Conservation (phyloP, 768 basidiomycete genomes). For the Amanita phalloides region DNA sequence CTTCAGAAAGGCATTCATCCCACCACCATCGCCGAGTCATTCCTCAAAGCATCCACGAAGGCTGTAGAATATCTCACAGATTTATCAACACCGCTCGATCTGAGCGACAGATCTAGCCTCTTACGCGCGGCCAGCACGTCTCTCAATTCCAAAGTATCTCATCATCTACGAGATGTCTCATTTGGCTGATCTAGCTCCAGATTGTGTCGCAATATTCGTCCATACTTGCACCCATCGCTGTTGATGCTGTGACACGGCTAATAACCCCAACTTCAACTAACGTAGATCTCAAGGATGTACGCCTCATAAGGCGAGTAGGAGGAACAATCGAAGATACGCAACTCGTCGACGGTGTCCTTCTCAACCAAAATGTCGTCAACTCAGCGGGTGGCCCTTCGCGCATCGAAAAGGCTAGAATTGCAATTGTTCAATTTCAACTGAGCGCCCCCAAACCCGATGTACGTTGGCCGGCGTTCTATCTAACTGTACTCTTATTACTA, state of each 20-base stretch:
- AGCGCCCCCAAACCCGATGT: conserved; percentile 97
- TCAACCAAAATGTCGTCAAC: conserved; percentile 89
- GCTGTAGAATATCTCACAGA: conserved; percentile 91
- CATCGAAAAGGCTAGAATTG: conserved; percentile 98
- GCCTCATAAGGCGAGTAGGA: conserved; percentile 96
- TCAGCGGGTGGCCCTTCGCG: conserved; percentile 89
- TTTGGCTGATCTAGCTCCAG: conserved; percentile 26
- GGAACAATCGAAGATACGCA: conserved; percentile 99
- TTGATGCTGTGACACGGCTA: conserved; percentile 89
- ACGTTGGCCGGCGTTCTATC: conserved; percentile 7
- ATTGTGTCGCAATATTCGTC: conserved; percentile 99
- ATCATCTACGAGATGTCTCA: background rate
- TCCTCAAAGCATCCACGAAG: conserved; percentile 85
- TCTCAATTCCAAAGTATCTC: conserved; percentile 83
- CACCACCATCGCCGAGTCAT: conserved; percentile 92
- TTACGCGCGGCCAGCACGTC: conserved; percentile 92
- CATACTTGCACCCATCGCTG: conserved; percentile 96
- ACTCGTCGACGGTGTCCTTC: conserved; percentile 91
- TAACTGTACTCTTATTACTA: background rate
- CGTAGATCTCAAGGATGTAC: conserved; percentile 93
- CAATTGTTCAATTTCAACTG: conserved; percentile 95
- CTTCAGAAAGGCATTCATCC: conserved; percentile 95
- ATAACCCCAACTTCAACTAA: conserved; percentile 84
- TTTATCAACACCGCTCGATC: conserved; percentile 85
- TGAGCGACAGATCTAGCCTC: conserved; percentile 76